Evolutionary conservation across 2,329 filamentous ascomycete species (phyloP).

Genomic region (Stromatinia cepivora): DNA sequence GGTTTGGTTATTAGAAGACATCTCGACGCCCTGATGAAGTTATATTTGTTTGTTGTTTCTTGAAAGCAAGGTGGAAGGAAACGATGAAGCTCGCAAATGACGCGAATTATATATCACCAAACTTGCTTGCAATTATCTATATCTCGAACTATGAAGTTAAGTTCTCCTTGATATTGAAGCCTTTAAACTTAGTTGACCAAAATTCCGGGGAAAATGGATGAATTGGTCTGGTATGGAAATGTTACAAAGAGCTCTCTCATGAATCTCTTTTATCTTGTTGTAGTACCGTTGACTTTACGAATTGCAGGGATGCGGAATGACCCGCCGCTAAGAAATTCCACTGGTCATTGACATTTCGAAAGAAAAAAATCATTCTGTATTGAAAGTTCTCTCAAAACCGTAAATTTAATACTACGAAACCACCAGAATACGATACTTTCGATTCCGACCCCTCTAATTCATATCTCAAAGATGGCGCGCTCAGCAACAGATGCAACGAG

Average conservation of each 20-base stretch:
- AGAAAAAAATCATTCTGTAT: slow-evolving; percentile 37
- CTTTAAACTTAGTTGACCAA: background rate
- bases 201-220: background rate
- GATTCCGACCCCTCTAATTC: background rate
- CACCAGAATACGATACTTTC: slow-evolving; percentile 1
- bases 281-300: too few species aligned
- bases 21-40: slow-evolving; percentile 18
- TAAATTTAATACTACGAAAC: slow-evolving; percentile 31
- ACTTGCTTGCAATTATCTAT: background rate
- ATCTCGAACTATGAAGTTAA: background rate
- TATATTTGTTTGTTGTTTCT: background rate
- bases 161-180: background rate
- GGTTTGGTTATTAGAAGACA: slow-evolving; percentile 35
- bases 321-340: slow-evolving; percentile 32
- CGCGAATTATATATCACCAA: background rate
- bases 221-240: too few species aligned
- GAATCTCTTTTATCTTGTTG: background rate
- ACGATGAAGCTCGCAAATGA: background rate
- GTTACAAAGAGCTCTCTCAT: background rate
- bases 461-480: slow-evolving; percentile 50
- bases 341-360: slow-evolving; percentile 28
- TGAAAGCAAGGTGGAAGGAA: background rate
- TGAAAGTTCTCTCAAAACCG: slow-evolving; percentile 6
- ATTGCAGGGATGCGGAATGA: slow-evolving; percentile 27
- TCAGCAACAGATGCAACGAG: slow-evolving; percentile 78